Evolutionary conservation across 768 basidiomycete genomes (phyloP).

Genomic region (Suillus hirtellus): DNA sequence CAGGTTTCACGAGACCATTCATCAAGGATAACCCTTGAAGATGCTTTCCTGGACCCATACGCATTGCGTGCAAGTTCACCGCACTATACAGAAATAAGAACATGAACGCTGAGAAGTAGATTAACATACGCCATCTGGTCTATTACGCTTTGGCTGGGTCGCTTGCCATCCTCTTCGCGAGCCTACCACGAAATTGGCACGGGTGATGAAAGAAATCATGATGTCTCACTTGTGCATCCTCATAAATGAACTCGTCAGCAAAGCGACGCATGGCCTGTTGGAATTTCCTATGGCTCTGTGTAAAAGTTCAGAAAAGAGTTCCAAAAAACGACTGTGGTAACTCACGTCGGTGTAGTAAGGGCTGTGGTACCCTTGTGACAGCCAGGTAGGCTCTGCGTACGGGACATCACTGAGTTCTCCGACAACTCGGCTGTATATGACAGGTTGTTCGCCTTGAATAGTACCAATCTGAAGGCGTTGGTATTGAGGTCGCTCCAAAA

Average conservation of each 20-base stretch:
- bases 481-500: conserved; percentile 75
- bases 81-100: conserved; percentile 39
- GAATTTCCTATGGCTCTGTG: conserved; percentile 48
- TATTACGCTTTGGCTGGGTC: conserved; percentile 73
- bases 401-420: conserved; percentile 77
- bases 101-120: neutral
- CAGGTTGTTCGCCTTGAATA: conserved; percentile 60
- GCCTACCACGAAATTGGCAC: conserved; percentile 35
- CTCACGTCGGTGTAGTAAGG: conserved; percentile 71
- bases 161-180: conserved; percentile 89
- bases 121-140: conserved; percentile 74
- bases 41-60: conserved; percentile 88
- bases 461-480: conserved; percentile 73
- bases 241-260: conserved; percentile 64
- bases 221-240: conserved; percentile 35
- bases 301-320: conserved; percentile 12
- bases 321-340: neutral
- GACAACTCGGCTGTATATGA: conserved; percentile 46
- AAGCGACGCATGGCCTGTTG: conserved; percentile 56
- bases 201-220: conserved; percentile 14
- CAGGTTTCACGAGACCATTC: conserved; percentile 72
- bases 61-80: conserved; percentile 82
- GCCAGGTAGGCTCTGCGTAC: conserved; percentile 88
- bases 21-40: conserved; percentile 75
- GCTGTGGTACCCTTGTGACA: conserved; percentile 63